These are phyloP conservation scores for Wickerhamiella musiphila DNA, from an alignment of 805 yeast species.

Conservation along the genomic window DNA sequence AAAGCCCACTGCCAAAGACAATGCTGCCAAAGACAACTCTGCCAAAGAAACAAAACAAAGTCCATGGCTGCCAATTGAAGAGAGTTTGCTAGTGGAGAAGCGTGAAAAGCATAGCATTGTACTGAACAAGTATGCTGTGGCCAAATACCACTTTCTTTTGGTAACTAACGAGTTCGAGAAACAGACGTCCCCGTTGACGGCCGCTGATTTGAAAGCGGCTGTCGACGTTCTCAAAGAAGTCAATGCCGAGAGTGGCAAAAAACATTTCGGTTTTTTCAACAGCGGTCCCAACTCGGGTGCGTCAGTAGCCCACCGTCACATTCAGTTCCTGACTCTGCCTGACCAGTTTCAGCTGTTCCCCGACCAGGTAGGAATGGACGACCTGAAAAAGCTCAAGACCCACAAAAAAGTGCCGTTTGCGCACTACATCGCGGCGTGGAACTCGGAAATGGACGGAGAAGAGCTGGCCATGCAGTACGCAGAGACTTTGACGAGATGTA, in stretches of 20 bases:
- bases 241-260: constrained; percentile 26
- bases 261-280: constrained; percentile 73
- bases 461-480: constrained; percentile 44
- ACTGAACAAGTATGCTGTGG: constrained; percentile 75
- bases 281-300: constrained; percentile 83
- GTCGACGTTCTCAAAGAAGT: constrained; percentile 36
- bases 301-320: constrained; percentile 85
- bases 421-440: constrained; percentile 60
- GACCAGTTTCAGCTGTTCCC: constrained; percentile 39
- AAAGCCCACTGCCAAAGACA: constrained; percentile 17
- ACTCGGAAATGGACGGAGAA: constrained; percentile 24
- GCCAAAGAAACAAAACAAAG: constrained; percentile 17
- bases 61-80: constrained; percentile 74
- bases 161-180: constrained; percentile 59
- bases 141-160: constrained; percentile 59
- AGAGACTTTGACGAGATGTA: constrained; percentile 43
- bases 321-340: constrained; percentile 71
- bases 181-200: constrained; percentile 56
- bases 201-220: constrained; percentile 47
- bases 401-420: constrained; percentile 54
- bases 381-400: constrained; percentile 16
- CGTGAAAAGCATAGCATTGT: constrained; percentile 42
- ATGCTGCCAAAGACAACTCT: constrained; percentile 3
- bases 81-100: constrained; percentile 44
- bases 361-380: constrained; percentile 28